Evolutionary conservation across 805 yeast species (phyloP).

Genomic region (Barnettozyma sucrosica): DNA sequence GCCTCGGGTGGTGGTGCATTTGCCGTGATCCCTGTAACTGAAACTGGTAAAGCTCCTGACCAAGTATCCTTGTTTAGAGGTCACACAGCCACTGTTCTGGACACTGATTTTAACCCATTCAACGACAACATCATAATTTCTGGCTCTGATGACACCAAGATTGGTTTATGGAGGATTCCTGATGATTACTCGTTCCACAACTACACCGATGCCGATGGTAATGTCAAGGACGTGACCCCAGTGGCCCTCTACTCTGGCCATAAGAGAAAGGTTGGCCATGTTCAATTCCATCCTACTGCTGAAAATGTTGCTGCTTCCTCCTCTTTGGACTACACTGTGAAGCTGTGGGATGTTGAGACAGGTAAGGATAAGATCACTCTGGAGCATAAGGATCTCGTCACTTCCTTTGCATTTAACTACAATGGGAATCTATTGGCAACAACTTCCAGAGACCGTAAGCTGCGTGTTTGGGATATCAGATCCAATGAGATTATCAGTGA

Average conservation of each 20-base stretch:
- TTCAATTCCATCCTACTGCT: constrained; percentile 85
- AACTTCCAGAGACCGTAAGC: constrained; percentile 81
- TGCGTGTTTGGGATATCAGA: constrained; percentile 89
- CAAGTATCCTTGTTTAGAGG: constrained; percentile 91
- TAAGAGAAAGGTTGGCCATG: constrained; percentile 88
- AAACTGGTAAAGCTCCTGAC: constrained; percentile 91
- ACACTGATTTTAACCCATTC: constrained; percentile 94
- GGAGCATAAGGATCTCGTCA: constrained; percentile 83
- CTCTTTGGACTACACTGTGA: constrained; percentile 85
- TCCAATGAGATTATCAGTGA: constrained; percentile 68
- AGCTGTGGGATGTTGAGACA: constrained; percentile 80
- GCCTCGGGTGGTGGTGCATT: constrained; percentile 97
- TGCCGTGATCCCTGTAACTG: constrained; percentile 82
- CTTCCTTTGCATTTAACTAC: constrained; percentile 88
- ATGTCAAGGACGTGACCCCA: constrained; percentile 67
- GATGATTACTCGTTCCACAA: constrained; percentile 67
- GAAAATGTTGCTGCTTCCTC: constrained; percentile 82
- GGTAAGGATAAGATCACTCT: constrained; percentile 68
- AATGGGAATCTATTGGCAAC: constrained; percentile 86
- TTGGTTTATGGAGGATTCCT: constrained; percentile 86
- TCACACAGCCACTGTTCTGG: constrained; percentile 91
- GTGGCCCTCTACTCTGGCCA: constrained; percentile 74
- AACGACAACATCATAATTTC: constrained; percentile 69
- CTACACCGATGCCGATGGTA: constrained; percentile 48
- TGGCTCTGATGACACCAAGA: constrained; percentile 75